Evolutionary conservation across 768 basidiomycete genomes (phyloP), one percentile per base, ranked within the genome.

Genomic region (Candolleomyces aberdarensis): DNA sequence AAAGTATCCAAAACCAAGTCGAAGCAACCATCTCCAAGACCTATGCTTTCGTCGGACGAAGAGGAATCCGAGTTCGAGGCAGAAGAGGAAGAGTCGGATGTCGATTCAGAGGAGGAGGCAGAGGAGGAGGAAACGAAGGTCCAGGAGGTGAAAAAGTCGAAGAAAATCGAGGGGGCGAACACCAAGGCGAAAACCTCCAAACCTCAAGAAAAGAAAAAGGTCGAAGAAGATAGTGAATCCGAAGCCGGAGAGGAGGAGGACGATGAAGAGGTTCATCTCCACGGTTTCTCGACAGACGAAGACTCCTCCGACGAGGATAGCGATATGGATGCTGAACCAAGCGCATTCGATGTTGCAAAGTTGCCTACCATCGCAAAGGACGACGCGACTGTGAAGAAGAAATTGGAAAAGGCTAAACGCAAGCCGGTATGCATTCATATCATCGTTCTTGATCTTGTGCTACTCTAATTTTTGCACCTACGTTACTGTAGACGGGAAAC

Each of bases 311-410:
- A 93, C 26, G 91, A 92, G 62, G 82, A 83, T 13, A 72, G 75
- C 26, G 80, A 78, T 56, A 81, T 79, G 65, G 82, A 82, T 31
- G 82, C 85, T 11, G 56, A 60, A 41, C 53, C 58, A 11, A 52
- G 53, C 56, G 78, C 78, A 11, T 72, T 95, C 47, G 89, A 95
- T 63, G 75, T 94, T 29, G 76, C 70, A 26, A 87, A 85, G 66
- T 79, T 98, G 43, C 96, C 95, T 1, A 94, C 92, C 0, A 78
- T 94, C 26, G 90, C 91, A 26, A 96, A 94, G 69, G 94, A 96
- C 70, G 94, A 96, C 69, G 87, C 81, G 47, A 83, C 79, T 1
- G 89, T 98, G 13, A 86, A 89, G 64, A 76, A 76, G 64, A 87
- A 81, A 68, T 72, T 87, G 4, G 84, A 83, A 60, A 83, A 80